These are phyloP conservation scores for Metarhizium robertsii DNA, from an alignment of 2,329 filamentous ascomycete genomes.

Conservation along the genomic window DNA sequence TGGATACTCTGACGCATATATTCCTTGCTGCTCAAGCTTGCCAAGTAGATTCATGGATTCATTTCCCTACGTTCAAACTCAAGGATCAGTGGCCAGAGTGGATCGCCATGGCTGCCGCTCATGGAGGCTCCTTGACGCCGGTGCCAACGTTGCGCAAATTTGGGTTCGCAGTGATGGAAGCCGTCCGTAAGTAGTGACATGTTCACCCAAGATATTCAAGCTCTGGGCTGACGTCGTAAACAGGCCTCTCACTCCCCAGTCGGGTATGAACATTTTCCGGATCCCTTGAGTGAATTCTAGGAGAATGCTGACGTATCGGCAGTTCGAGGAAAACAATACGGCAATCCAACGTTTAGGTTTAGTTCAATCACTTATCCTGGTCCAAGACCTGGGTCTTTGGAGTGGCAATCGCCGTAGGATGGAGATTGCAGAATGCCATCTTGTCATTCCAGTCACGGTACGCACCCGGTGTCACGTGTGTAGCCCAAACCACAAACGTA, in stretches of 20 bases:
- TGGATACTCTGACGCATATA: conserved; percentile 53
- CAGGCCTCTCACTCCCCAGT: conserved; percentile 21
- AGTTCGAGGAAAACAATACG: conserved; percentile 42
- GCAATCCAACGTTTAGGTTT: conserved; percentile 36
- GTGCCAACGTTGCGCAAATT: conserved; percentile 51
- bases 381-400: conserved; percentile 43
- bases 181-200: conserved; percentile 29
- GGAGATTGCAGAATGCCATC: conserved; percentile 45
- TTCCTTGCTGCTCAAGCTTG: conserved; percentile 48
- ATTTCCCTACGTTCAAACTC: conserved; percentile 49
- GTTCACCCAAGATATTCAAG: not conserved
- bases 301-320: not conserved
- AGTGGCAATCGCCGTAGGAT: conserved; percentile 46
- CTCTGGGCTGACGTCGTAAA: not conserved
- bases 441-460: conserved; percentile 36
- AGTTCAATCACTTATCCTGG: conserved; percentile 38
- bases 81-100: conserved; percentile 49
- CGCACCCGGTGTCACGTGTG: conserved; percentile 7
- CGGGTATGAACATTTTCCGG: conserved; percentile 15
- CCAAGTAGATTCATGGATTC: conserved; percentile 50
- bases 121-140: conserved; percentile 50
- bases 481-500: not conserved
- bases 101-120: conserved; percentile 48
- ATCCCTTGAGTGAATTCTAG: not conserved
- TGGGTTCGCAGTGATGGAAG: conserved; percentile 45